Percentiles rank a stretch among this genome's conserved stretches.
phyloP scores from a whole-genome alignment of 805 yeast species.

The Candida adriatica region DNA sequence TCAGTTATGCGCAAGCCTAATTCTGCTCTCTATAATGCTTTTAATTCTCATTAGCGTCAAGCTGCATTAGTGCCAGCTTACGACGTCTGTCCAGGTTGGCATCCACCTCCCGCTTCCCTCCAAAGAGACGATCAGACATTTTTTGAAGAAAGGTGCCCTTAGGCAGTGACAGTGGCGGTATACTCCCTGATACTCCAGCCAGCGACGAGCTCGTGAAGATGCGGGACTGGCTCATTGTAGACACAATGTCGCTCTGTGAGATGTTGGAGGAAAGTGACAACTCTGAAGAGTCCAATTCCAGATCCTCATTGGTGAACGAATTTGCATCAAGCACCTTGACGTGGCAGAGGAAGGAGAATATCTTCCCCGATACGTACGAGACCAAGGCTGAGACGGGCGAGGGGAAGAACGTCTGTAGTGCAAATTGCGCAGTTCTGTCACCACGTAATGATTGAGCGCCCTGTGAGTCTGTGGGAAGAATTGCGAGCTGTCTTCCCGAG shows the following conservation, averaged over 20 bases:
- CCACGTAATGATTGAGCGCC: conserved; percentile 19
- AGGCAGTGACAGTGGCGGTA: conserved; percentile 26
- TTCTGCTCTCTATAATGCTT: no score
- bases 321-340: conserved; percentile 21
- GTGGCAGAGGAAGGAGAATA: conserved; percentile 22
- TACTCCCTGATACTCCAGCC: conserved; percentile 32
- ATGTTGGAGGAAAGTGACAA: conserved; percentile 10
- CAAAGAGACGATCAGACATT: conserved; percentile 5
- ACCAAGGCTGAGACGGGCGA: conserved; percentile 29
- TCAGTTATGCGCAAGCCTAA: no score
- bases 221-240: conserved; percentile 28
- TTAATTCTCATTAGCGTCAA: conserved; percentile 26
- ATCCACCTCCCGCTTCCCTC: conserved; percentile 3
- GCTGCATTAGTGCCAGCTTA: conserved; percentile 33
- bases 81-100: conserved; percentile 31
- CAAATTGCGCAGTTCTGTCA: conserved; percentile 18
- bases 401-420: conserved; percentile 37
- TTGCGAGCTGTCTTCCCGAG: conserved; percentile 36
- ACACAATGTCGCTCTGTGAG: conserved; percentile 21
- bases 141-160: conserved; percentile 13
- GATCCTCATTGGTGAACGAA: conserved; percentile 20
- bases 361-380: conserved; percentile 12
- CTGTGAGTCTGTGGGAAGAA: conserved; percentile 34
- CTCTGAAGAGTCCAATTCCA: conserved; percentile 12
- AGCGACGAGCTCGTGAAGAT: conserved; percentile 35